Evolutionary conservation across 768 basidiomycete genomes (phyloP).

Genomic region (Trametopsis cervina): DNA sequence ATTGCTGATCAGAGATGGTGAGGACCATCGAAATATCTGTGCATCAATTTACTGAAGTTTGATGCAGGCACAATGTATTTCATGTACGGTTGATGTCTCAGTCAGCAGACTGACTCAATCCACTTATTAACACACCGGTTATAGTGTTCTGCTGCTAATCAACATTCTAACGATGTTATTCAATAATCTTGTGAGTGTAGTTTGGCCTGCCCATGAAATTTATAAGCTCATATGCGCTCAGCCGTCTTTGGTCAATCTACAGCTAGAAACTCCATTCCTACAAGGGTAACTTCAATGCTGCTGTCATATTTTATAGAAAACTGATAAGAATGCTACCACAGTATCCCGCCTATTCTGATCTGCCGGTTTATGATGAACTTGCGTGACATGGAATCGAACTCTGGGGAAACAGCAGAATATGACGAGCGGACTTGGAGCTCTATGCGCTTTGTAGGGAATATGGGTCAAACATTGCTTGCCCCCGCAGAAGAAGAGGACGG

Average conservation of each 20-base stretch:
- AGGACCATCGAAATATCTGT: no score
- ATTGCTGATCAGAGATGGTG: no score
- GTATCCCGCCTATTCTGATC: not conserved
- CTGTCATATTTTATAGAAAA: not conserved
- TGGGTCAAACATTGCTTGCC: not conserved
- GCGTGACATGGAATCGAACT: not conserved
- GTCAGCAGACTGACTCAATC: no score
- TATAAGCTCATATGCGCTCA: no score
- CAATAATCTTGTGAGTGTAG: no score
- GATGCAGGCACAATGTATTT: no score
- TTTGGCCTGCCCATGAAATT: no score
- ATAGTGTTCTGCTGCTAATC: not conserved
- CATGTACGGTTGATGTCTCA: no score
- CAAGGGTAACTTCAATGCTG: not conserved
- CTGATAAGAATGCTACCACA: not conserved
- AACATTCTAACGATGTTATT: no score
- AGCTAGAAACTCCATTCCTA: not conserved
- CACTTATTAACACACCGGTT: no score
- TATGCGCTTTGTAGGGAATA: not conserved
- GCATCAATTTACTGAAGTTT: no score
- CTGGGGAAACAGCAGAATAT: not conserved
- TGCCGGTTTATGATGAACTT: not conserved
- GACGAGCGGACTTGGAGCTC: not conserved
- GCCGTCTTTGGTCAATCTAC: not conserved
- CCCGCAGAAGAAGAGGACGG: no score